Evolutionary conservation across 2,329 filamentous ascomycete species (phyloP), one percentile per base, ranked within the genome.

Genomic region (Geosmithia putterillii): DNA sequence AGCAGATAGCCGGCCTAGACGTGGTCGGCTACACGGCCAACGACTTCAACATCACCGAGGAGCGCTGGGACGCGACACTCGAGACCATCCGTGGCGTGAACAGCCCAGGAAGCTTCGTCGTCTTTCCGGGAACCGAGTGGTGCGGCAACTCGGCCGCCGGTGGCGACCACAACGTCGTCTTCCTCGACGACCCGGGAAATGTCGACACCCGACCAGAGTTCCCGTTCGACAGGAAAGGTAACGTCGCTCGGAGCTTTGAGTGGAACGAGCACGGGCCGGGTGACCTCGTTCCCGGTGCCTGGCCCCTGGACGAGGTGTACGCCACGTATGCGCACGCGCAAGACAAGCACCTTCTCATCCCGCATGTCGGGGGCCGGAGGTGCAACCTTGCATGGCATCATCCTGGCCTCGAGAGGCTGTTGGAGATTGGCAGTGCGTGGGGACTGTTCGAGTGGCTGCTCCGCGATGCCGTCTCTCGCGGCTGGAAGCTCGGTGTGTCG

Each of bases 1-100:
- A 53, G 18, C 35, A 55, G 18, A 52, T 63, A 14, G 59, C 60
- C 1, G 60, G 59, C 17, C 54, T 63, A 1, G 60, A 64, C 22
- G 47, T 62, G 9, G 52, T 63, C 1, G 59, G 60, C 2, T 62
- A 63, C 46, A 62, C 60, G 1, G 61, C 60, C 19, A 63, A 64
- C 45, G 59, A 63, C 44, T 64, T 62, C 51, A 57, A 63, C 42
- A 54, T 63, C 46, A 63, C 59, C 22, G 47, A 55, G 38, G 41
- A 50, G 9, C 48, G 49, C n/a, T 63, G 60, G 58, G 49, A 56
- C 14, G 32, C 48, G 3, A 61, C 55, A 8, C 46, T 57, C 2
- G 52, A 49, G 0, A 49, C 54, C 14, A 56, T 57, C 40, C 50
- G 45, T 10, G 23, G 42, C 12, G 44, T 55, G 38, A 60, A 58